phyloP scores from a whole-genome alignment of 2,329 filamentous ascomycete species.

The Domatiomyces catenatus region DNA sequence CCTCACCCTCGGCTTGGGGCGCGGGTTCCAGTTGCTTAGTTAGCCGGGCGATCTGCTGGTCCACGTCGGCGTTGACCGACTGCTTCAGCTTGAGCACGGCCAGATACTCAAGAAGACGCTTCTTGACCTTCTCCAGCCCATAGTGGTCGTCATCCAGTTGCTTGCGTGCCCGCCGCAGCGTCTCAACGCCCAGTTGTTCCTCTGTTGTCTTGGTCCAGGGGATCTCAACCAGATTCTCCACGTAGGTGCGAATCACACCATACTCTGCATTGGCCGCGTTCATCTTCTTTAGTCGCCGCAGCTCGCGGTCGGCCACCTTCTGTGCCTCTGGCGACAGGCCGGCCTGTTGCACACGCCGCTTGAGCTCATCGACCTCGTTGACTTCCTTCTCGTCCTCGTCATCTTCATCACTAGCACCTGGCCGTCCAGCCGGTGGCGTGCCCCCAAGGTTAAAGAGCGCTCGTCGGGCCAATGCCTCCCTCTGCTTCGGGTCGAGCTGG shows the following conservation, averaged over 20 bases:
- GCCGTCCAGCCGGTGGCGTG: slow-evolving; percentile 27
- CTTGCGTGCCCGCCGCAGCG: slow-evolving; percentile 61
- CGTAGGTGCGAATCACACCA: slow-evolving; percentile 79
- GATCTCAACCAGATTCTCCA: slow-evolving; percentile 86
- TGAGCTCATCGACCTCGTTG: slow-evolving; percentile 81
- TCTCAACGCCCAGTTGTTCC: slow-evolving; percentile 70
- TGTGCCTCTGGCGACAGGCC: slow-evolving; percentile 68
- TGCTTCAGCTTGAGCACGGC: slow-evolving; percentile 95
- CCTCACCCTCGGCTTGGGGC: slow-evolving; percentile 22
- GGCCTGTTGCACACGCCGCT: slow-evolving; percentile 71
- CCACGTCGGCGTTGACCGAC: slow-evolving; percentile 67
- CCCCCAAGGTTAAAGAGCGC: slow-evolving; percentile 30
- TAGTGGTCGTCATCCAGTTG: slow-evolving; percentile 95
- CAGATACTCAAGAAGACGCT: slow-evolving; percentile 83
- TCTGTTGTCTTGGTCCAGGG: slow-evolving; percentile 78
- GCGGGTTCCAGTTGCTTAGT: slow-evolving; percentile 30
- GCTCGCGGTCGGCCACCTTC: slow-evolving; percentile 79
- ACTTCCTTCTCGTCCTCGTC: slow-evolving; percentile 60
- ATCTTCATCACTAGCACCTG: slow-evolving; percentile 30
- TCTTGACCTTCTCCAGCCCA: slow-evolving; percentile 92
- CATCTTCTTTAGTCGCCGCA: slow-evolving; percentile 85
- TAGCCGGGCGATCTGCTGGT: slow-evolving; percentile 52
- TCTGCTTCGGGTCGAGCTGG: slow-evolving; percentile 34
- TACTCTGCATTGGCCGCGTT: slow-evolving; percentile 92
- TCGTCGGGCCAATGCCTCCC: slow-evolving; percentile 28